A percentile compares a stretch with the other conserved stretches of the same genome.
These are phyloP conservation scores for Phytophthora fragariaefolia DNA, from an alignment of 352 stramenopile genomes.

Conservation along the genomic window DNA sequence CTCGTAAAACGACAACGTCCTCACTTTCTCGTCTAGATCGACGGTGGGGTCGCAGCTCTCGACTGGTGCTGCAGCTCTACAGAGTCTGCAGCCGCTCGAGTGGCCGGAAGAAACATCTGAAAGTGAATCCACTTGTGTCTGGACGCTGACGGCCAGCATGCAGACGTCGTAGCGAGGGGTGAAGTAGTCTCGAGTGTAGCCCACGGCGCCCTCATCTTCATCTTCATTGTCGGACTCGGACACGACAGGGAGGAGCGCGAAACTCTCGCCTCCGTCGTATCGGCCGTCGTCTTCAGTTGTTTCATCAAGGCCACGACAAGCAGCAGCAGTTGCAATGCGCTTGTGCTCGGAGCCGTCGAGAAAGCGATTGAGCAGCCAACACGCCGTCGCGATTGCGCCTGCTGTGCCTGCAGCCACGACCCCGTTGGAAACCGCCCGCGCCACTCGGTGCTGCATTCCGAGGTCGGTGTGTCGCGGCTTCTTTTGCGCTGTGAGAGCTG, in stretches of 20 bases:
- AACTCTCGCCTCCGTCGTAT: constrained; percentile 14
- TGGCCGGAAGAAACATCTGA: constrained; percentile 11
- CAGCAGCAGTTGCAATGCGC: constrained; percentile 1
- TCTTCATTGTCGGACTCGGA: constrained; percentile 30
- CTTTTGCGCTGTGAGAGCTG: constrained; percentile 24
- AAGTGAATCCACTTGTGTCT: constrained; percentile 33
- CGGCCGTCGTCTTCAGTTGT: not conserved
- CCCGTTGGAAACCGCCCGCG: constrained; percentile 23
- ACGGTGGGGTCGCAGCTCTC: constrained; percentile 3
- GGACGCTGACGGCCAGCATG: constrained; percentile 32
- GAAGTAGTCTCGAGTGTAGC: constrained; percentile 37
- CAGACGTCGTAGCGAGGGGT: constrained; percentile 36
- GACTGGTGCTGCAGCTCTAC: constrained; percentile 7
- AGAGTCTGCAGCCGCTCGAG: constrained; percentile 31
- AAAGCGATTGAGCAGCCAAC: constrained; percentile 34
- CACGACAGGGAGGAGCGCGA: constrained; percentile 28
- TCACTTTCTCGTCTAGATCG: constrained; percentile 6
- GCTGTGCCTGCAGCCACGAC: constrained; percentile 33
- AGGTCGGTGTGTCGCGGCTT: constrained; percentile 11
- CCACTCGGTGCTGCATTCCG: constrained; percentile 34
- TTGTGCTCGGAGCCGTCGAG: constrained; percentile 13
- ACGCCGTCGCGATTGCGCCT: constrained; percentile 24
- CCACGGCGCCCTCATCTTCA: constrained; percentile 22
- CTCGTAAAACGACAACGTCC: constrained; percentile 27
- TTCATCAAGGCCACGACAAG: not conserved